phyloP scores from a whole-genome alignment of 2,329 filamentous ascomycete species.

The Beauveria medogensis region DNA sequence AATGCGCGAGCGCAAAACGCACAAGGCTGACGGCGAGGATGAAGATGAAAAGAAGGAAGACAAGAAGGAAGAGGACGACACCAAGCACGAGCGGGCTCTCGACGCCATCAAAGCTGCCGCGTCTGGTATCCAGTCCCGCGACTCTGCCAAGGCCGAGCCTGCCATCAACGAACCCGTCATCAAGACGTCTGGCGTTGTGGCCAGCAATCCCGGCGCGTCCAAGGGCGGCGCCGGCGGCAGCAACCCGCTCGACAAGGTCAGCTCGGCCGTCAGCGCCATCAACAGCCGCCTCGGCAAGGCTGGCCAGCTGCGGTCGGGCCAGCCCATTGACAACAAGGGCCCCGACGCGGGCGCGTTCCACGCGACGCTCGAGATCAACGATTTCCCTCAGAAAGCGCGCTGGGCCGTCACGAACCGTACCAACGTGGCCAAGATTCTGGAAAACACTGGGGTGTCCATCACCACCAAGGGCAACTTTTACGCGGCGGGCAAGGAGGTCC shows the following conservation, averaged over 20 bases:
- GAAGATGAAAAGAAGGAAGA: constrained; percentile 76
- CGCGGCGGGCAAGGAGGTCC: constrained; percentile 69
- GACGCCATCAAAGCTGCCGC: constrained; percentile 56
- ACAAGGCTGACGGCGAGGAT: constrained; percentile 77
- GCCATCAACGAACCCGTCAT: constrained; percentile 5
- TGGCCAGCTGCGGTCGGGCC: constrained; percentile 81
- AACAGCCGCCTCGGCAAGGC: constrained; percentile 84
- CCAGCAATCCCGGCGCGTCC: constrained; percentile 29
- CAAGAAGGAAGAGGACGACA: constrained; percentile 60
- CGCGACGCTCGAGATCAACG: constrained; percentile 96
- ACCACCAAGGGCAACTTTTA: constrained; percentile 97
- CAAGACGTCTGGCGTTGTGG: constrained; percentile 10
- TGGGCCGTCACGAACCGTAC: constrained; percentile 99
- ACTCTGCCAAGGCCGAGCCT: constrained; percentile 37
- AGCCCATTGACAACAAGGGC: constrained; percentile 96
- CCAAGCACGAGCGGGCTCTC: constrained; percentile 60
- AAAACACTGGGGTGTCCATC: constrained; percentile 89
- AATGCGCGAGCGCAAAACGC: constrained; percentile 77
- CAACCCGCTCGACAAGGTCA: constrained; percentile 75
- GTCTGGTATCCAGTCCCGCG: constrained; percentile 47
- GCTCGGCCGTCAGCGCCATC: constrained; percentile 84
- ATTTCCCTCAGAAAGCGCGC: constrained; percentile 95
- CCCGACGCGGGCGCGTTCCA: constrained; percentile 96
- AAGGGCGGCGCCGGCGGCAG: constrained; percentile 49
- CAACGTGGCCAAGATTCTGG: constrained; percentile 96